Conservation (phyloP, 257 asterid genomes). For the Petunia secreta region DNA sequence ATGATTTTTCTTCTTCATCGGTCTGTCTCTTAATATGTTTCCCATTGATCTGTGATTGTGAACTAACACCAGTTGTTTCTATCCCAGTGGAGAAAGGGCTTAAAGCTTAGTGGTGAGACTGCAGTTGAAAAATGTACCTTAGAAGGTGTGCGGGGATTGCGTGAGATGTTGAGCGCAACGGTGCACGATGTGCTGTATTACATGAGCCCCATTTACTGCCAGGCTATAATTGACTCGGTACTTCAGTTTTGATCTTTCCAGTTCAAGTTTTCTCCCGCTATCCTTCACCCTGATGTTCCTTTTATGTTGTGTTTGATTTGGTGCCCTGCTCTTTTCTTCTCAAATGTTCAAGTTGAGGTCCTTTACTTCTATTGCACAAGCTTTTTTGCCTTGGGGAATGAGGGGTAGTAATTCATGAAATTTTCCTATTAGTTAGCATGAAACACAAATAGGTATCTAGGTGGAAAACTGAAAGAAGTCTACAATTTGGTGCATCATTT, state of each 20-base stretch:
- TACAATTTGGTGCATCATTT: not conserved
- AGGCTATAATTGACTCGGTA: slow-evolving; percentile 94
- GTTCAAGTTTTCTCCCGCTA: not conserved
- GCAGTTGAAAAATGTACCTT: slow-evolving; percentile 87
- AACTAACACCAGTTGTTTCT: not conserved
- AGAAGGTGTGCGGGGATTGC: slow-evolving; percentile 95
- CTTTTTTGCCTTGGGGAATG: slow-evolving; percentile 7
- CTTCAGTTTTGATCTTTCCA: slow-evolving; percentile 24
- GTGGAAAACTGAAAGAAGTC: not conserved
- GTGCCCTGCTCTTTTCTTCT: slow-evolving; percentile 2
- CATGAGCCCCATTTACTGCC: slow-evolving; percentile 99
- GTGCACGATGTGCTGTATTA: slow-evolving; percentile 97
- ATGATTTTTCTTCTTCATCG: slow-evolving; percentile 5
- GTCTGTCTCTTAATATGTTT: not conserved
- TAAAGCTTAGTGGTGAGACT: slow-evolving; percentile 88
- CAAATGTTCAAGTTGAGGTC: not conserved
- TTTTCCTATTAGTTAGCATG: not conserved
- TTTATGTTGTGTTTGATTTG: not conserved
- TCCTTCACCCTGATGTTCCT: not conserved
- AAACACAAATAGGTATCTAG: not conserved
- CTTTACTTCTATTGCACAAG: not conserved
- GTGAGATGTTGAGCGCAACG: slow-evolving; percentile 91
- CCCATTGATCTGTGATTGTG: slow-evolving; percentile 11
- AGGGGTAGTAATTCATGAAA: not conserved
- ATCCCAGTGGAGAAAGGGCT: slow-evolving; percentile 92